These are phyloP conservation scores for Saxophila tyrrhenica DNA, from an alignment of 495 filamentous ascomycete species.

Conservation along the genomic window DNA sequence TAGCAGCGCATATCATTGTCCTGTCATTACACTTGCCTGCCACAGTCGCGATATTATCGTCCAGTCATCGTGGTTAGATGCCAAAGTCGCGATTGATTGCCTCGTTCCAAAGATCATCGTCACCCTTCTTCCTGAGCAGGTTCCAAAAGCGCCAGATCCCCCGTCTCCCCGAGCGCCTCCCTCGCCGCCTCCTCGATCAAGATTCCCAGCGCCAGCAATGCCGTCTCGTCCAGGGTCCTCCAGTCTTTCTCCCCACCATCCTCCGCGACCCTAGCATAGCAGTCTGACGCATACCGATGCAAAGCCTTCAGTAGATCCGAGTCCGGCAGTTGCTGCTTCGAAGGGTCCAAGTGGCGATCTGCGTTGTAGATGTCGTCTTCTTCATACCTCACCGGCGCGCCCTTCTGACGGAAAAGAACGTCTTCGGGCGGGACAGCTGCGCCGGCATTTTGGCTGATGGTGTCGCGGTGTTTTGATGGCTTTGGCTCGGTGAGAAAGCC, in stretches of 20 bases:
- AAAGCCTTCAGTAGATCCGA: constrained; percentile 65
- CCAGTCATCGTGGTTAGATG: too few species aligned
- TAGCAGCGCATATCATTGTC: too few species aligned
- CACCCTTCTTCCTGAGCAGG: background rate
- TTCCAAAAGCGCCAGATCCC: constrained; percentile 67
- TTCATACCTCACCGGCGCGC: constrained; percentile 51
- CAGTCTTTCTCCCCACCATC: constrained; percentile 31
- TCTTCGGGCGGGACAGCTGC: constrained; percentile 57
- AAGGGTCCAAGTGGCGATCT: constrained; percentile 40
- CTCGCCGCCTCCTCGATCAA: constrained; percentile 64
- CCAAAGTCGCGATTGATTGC: too few species aligned
- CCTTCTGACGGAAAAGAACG: constrained; percentile 53
- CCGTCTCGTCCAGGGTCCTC: constrained; percentile 69
- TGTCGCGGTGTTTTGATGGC: constrained; percentile 39
- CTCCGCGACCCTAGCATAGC: constrained; percentile 40
- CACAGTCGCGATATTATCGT: too few species aligned
- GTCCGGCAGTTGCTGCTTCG: constrained; percentile 45
- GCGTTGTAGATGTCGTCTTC: constrained; percentile 65
- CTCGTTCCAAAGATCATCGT: too few species aligned
- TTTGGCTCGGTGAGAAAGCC: constrained; percentile 20
- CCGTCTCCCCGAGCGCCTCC: constrained; percentile 53
- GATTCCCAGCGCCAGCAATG: constrained; percentile 69
- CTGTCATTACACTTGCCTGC: too few species aligned
- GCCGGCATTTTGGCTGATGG: constrained; percentile 36
- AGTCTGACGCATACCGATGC: constrained; percentile 63